A percentile compares a stretch with the other conserved stretches of the same genome.
These are phyloP conservation scores for Nemania sp. DNA, from an alignment of 2,329 filamentous ascomycete genomes.

Conservation along the genomic window DNA sequence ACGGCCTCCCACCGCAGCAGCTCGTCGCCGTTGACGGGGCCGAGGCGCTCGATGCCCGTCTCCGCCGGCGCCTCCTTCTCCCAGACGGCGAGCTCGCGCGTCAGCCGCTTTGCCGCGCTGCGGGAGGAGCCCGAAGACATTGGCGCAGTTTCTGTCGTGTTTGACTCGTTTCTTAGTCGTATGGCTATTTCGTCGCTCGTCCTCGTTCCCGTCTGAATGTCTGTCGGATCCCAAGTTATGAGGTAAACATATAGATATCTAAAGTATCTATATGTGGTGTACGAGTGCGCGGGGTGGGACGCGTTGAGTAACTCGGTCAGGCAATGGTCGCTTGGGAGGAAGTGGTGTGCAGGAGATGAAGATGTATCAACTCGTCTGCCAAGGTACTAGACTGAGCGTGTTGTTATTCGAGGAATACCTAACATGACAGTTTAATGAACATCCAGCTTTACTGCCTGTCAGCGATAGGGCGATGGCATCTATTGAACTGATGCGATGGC, in stretches of 20 bases:
- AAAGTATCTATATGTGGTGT: too few species aligned
- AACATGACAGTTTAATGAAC: too few species aligned
- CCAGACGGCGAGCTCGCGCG: constrained; percentile 62
- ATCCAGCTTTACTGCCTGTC: too few species aligned
- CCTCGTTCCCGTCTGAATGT: too few species aligned
- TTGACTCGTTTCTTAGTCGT: background rate
- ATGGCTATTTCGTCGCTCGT: too few species aligned
- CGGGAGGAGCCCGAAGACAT: constrained; percentile 42
- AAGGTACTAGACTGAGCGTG: too few species aligned
- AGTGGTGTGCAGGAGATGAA: background rate
- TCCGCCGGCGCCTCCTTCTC: constrained; percentile 54
- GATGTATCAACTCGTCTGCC: too few species aligned
- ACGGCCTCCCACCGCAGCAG: constrained; percentile 64
- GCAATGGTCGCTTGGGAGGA: background rate
- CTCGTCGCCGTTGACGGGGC: constrained; percentile 58
- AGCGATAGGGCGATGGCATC: too few species aligned
- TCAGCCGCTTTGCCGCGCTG: constrained; percentile 59
- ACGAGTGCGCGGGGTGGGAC: background rate
- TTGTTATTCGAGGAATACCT: too few species aligned
- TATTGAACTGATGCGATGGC: too few species aligned
- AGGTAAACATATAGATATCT: too few species aligned
- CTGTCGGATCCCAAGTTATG: too few species aligned
- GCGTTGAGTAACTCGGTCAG: background rate
- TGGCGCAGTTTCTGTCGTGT: background rate
- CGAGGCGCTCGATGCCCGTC: constrained; percentile 62